Evolutionary conservation across 768 basidiomycete genomes (phyloP).

Genomic region (Hericium erinaceus): DNA sequence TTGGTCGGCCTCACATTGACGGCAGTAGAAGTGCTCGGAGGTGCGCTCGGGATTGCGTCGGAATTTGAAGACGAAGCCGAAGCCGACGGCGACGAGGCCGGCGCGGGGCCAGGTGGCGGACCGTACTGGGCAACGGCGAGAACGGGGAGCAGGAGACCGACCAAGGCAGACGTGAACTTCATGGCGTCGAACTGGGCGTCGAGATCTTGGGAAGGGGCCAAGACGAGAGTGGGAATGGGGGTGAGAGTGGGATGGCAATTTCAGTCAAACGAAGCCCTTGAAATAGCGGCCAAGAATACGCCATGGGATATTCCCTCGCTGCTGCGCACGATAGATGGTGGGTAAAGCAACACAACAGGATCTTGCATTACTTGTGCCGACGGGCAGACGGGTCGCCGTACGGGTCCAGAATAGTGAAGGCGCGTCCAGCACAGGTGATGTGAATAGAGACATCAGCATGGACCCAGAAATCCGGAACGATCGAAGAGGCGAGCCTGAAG

Average conservation of each 20-base stretch:
- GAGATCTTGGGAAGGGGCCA: not conserved
- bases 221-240: not conserved
- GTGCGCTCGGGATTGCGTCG: slow-evolving; percentile 19
- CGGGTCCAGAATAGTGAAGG: not conserved
- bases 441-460: not conserved
- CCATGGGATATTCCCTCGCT: not conserved
- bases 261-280: not conserved
- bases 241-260: not conserved
- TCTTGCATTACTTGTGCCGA: too few relatives aligned
- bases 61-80: not conserved
- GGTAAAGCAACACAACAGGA: too few relatives aligned
- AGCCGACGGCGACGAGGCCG: slow-evolving; percentile 13
- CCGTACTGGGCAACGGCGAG: slow-evolving; percentile 33
- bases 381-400: not conserved
- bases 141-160: slow-evolving; percentile 22
- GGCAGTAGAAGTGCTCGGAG: slow-evolving; percentile 12
- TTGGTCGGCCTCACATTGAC: slow-evolving; percentile 11
- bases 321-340: not conserved
- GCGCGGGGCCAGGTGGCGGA: slow-evolving; percentile 8
- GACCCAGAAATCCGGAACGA: not conserved
- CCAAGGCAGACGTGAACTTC: slow-evolving; percentile 23
- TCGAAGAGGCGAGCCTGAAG: not conserved
- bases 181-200: slow-evolving; percentile 9
- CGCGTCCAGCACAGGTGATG: not conserved
- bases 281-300: not conserved